phyloP scores from a whole-genome alignment of 2,329 filamentous ascomycete species.

The Boeremia exigua region DNA sequence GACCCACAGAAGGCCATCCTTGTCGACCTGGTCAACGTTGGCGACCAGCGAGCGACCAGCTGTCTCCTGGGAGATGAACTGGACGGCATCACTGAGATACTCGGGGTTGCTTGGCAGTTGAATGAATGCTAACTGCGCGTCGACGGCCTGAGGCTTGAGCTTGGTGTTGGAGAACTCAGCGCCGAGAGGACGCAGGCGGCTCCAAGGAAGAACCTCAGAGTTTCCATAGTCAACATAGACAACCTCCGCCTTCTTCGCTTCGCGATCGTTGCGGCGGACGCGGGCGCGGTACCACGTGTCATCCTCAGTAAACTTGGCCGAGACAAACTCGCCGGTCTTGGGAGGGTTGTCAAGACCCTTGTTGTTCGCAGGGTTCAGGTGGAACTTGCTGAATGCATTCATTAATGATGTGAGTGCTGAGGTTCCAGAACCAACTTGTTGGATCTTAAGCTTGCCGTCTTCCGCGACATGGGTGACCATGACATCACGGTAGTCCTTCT shows the following conservation, averaged over 20 bases:
- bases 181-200: slow-evolving; percentile 78
- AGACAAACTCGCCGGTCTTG: slow-evolving; percentile 89
- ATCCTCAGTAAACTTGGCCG: slow-evolving; percentile 88
- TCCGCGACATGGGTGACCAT: slow-evolving; percentile 89
- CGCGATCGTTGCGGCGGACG: slow-evolving; percentile 89
- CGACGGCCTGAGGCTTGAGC: slow-evolving; percentile 84
- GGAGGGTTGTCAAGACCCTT: slow-evolving; percentile 75
- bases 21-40: slow-evolving; percentile 84
- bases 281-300: slow-evolving; percentile 93
- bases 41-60: slow-evolving; percentile 81
- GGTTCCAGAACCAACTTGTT: slow-evolving; percentile 87
- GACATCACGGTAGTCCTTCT: slow-evolving; percentile 93
- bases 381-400: slow-evolving; percentile 89
- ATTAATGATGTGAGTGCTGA: slow-evolving; percentile 85
- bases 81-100: slow-evolving; percentile 77
- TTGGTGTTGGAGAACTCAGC: slow-evolving; percentile 78
- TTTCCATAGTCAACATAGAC: slow-evolving; percentile 98
- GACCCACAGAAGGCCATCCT: slow-evolving; percentile 83
- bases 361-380: slow-evolving; percentile 82
- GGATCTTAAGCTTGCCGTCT: slow-evolving; percentile 84
- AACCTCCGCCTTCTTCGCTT: slow-evolving; percentile 84
- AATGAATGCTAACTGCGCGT: slow-evolving; percentile 85
- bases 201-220: slow-evolving; percentile 86
- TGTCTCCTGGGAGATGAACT: slow-evolving; percentile 76
- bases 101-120: slow-evolving; percentile 84